Evolutionary conservation across 306 rosid genomes (phyloP), one percentile per base, ranked within the genome.

Genomic region (Astragalus glycyphyllos): DNA sequence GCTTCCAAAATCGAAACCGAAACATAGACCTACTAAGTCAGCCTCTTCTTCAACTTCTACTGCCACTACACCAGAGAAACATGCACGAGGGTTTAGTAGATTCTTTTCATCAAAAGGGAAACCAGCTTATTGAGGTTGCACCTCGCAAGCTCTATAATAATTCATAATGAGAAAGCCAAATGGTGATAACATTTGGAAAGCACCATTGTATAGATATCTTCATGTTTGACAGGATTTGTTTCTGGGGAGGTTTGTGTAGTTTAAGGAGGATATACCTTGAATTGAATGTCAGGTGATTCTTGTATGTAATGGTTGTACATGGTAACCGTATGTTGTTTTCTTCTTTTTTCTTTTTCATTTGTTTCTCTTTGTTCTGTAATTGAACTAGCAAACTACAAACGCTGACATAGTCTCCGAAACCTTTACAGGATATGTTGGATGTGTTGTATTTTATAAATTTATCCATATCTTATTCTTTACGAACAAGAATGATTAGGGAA

Each of bases 91-190:
- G 20, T 86, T 95, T 62, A 95, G 96, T 81, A 84, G 99, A 84
- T 95, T 95, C 92, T 95, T 95, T 71, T 91, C 97, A 71, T 73
- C 99, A 2, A 95, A 91, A 80, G 91, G 84, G 58, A 89, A 89
- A 80, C 86, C 77, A 6, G 71, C 84, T 61, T 86, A 81, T 75
- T 95, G 84, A 85, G 80, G 75, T 67, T 82, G 86, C 86, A 55
- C 68, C 69, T 77, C 13, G 63, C 75, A 54, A 65, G 69, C 83
- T 31, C 53, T 71, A 35, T 75, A 29, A 58, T 53, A 37, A 64
- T 71, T 68, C 79, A 70, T 61, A 64, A 48, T 42, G 13, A 66
- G 77, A 32, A 51, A 53, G 42, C 74, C 57, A 50, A 65, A n/a
- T 40, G 58, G 65, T 71, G 76, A 23, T 81, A 63, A 79, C 82